phyloP scores from a whole-genome alignment of 768 basidiomycete genomes.

The Termitomyces sp. region DNA sequence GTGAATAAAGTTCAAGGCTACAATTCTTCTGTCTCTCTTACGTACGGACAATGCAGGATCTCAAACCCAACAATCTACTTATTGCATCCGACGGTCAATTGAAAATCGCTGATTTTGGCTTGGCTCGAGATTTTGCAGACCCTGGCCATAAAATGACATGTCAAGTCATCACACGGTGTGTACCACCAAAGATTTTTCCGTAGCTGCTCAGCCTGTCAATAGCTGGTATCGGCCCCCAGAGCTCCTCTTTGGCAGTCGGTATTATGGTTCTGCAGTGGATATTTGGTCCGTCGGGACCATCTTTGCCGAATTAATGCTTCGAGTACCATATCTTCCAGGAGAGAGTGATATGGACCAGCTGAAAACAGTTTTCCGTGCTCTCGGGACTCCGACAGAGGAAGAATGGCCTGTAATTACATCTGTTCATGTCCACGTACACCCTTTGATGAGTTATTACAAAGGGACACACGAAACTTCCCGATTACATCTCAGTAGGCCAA shows the following conservation, averaged over 20 bases:
- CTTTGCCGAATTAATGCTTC: conserved; percentile 95
- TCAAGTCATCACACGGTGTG: conserved; percentile 94
- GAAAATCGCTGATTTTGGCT: conserved; percentile 98
- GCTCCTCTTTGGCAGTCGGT: conserved; percentile 85
- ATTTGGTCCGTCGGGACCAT: conserved; percentile 98
- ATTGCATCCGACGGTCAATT: conserved; percentile 88
- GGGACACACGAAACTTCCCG: conserved; percentile 90
- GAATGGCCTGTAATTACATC: conserved; percentile 84
- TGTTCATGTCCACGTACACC: neutral
- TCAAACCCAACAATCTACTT: conserved; percentile 98
- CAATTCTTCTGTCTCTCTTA: conserved; percentile 1
- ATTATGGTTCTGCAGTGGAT: conserved; percentile 91
- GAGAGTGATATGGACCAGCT: conserved; percentile 97
- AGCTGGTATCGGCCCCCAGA: conserved; percentile 99
- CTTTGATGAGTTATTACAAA: conserved; percentile 26
- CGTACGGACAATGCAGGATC: conserved; percentile 55
- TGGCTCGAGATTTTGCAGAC: conserved; percentile 94
- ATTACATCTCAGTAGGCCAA: conserved; percentile 84
- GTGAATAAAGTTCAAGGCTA: conserved; percentile 40
- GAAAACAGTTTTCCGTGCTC: conserved; percentile 89
- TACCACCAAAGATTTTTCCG: conserved; percentile 7
- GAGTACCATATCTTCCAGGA: conserved; percentile 93
- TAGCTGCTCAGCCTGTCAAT: conserved; percentile 6
- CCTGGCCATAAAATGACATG: conserved; percentile 96
- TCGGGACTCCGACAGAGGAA: conserved; percentile 94